Percentiles rank a stretch among this genome's conserved stretches.
Evolutionary conservation across 352 stramenopile species (phyloP).

Genomic region (Globisporangium splendens): DNA sequence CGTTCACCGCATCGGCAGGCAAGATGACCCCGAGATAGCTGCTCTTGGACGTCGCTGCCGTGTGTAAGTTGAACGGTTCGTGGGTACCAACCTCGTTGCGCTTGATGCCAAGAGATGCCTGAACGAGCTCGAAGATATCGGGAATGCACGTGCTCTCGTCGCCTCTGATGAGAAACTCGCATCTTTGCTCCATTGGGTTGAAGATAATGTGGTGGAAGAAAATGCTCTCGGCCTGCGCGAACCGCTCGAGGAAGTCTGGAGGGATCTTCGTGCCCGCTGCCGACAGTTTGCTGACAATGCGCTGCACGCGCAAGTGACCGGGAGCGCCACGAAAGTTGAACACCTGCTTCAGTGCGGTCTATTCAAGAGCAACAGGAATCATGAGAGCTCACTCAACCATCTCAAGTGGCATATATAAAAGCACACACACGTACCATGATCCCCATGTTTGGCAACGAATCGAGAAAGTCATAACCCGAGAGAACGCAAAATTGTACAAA

Average conservation of each 20-base stretch:
- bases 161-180: slow-evolving; percentile 53
- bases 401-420: background rate
- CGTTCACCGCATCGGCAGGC: slow-evolving; percentile 30
- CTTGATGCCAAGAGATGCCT: slow-evolving; percentile 30
- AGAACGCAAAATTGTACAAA: slow-evolving; percentile 79
- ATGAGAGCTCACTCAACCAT: background rate
- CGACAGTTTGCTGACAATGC: slow-evolving; percentile 60
- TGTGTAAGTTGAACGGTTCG: slow-evolving; percentile 29
- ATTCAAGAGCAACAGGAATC: slow-evolving; percentile 1
- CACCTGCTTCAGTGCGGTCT: slow-evolving; percentile 75
- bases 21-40: slow-evolving; percentile 44
- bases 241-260: slow-evolving; percentile 45
- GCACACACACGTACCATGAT: slow-evolving; percentile 44
- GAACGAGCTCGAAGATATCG: slow-evolving; percentile 43
- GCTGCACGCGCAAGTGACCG: slow-evolving; percentile 47
- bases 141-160: slow-evolving; percentile 42
- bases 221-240: slow-evolving; percentile 61
- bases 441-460: slow-evolving; percentile 73
- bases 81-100: slow-evolving; percentile 12
- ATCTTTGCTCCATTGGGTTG: slow-evolving; percentile 37
- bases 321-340: slow-evolving; percentile 68
- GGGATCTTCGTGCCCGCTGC: slow-evolving; percentile 43
- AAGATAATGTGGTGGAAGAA: slow-evolving; percentile 82
- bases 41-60: slow-evolving; percentile 16
- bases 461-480: slow-evolving; percentile 72